Conservation (phyloP, 1,139 yeast genomes). For the Pneumocystis murina region DNA sequence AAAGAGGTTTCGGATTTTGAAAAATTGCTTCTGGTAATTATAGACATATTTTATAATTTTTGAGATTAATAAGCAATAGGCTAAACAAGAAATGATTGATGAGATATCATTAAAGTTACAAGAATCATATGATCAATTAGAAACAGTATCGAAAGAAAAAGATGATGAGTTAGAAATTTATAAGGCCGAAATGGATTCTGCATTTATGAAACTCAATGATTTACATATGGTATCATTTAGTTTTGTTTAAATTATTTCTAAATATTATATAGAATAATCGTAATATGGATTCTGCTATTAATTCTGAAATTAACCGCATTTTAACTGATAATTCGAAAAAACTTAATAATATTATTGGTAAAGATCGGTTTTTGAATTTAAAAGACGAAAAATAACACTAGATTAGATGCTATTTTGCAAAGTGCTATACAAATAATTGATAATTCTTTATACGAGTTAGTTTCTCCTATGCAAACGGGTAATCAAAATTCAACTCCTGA, state of each 20-base stretch:
- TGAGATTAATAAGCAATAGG: background rate
- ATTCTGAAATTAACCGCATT: slow-evolving; percentile 45
- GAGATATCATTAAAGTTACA: background rate
- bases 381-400: background rate
- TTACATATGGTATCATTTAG: slow-evolving; percentile 21
- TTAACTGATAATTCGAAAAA: slow-evolving; percentile 37
- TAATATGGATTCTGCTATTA: slow-evolving; percentile 40
- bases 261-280: slow-evolving; percentile 23
- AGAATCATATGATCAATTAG: slow-evolving; percentile 25
- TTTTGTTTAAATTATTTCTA: background rate
- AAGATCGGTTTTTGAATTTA: background rate
- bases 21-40: slow-evolving; percentile 11
- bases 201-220: slow-evolving; percentile 45
- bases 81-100: background rate
- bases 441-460: slow-evolving; percentile 56
- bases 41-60: background rate
- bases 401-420: slow-evolving; percentile 46
- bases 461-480: slow-evolving; percentile 73
- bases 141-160: slow-evolving; percentile 43
- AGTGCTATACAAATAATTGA: slow-evolving; percentile 62
- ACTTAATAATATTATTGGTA: slow-evolving; percentile 37
- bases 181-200: slow-evolving; percentile 42
- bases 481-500: slow-evolving; percentile 66
- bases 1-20: slow-evolving; percentile 28
- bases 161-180: slow-evolving; percentile 64